phyloP scores from a whole-genome alignment of 768 basidiomycete species.

The Boletus sp. region DNA sequence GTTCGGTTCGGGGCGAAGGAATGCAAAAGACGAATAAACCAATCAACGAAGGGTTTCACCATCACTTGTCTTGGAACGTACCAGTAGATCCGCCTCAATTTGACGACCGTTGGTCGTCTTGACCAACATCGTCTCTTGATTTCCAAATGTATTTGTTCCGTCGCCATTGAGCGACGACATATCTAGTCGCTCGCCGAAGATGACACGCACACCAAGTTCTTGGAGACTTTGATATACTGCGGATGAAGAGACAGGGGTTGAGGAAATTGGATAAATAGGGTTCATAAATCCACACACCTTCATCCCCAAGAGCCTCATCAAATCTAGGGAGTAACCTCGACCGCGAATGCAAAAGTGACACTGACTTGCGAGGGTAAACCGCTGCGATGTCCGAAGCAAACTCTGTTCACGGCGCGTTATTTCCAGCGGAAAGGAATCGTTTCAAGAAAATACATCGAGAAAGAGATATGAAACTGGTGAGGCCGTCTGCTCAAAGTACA shows the following conservation, averaged over 20 bases:
- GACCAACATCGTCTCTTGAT: constrained; percentile 29
- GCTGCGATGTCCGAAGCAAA: constrained; percentile 61
- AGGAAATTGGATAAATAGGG: neutral
- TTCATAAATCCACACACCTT: constrained; percentile 35
- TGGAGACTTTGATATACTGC: constrained; percentile 33
- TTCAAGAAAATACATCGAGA: neutral
- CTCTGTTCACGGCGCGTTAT: constrained; percentile 35
- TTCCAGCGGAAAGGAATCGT: neutral
- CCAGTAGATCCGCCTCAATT: constrained; percentile 51
- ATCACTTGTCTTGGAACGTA: constrained; percentile 13
- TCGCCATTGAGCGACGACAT: constrained; percentile 31
- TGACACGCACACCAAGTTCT: constrained; percentile 43
- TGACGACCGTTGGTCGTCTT: constrained; percentile 48
- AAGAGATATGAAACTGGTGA: neutral
- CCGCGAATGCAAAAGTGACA: constrained; percentile 62
- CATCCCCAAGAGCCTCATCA: constrained; percentile 48
- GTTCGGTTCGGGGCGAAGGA: neutral
- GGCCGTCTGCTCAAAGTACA: neutral
- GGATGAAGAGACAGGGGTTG: neutral
- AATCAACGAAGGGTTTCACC: neutral
- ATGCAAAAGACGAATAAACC: neutral
- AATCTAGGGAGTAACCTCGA: constrained; percentile 51
- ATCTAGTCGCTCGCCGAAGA: constrained; percentile 55
- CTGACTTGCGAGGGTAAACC: constrained; percentile 47
- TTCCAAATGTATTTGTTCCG: neutral